Base-by-base conservation (phyloP, 768 basidiomycete genomes). In the Pleurotus sapidus region DNA sequence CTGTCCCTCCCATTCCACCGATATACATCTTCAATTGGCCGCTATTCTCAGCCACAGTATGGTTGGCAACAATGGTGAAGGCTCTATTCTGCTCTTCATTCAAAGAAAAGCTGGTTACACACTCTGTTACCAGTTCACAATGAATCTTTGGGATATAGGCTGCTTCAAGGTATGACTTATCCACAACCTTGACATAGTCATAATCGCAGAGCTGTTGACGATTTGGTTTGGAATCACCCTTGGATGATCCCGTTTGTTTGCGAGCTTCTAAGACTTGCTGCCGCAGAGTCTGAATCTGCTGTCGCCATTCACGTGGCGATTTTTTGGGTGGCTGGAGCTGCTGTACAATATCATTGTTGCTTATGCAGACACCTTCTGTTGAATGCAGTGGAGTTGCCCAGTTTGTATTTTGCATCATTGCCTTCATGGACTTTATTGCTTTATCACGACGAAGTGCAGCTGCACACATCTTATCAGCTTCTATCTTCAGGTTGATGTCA, bases 1-100 rank as follows among this genome's bases (percentile, higher is more conserved):
- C 69, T 1, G 68, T 67, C 1, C 68, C 68, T 4, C 65, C 70
- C 53, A 65, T 64, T 0, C 70, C 70, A 20, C 63, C 68, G 1
- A 70, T 24, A 27, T 66, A 68, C 67, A 70, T 68, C 12, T 49
- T 53, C 0, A 73, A 48, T 6, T 63, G 67, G 3, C 60, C 46
- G 0, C 24, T 5, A 15, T 55, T 17, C 8, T 17, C 15, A 0
- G 2, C 3, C 12, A 54, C 12, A 14, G 60, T 56, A 60, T 72
- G 70, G 18, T 66, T 64, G 1, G 65, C 60, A 9, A 74, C 58
- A 30, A 72, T 48, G 14, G 18, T 18, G 12, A 48, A 48, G 15
- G 47, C 47, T 17, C 47, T n/a, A 6, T 12, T 15, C n/a, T 56
- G 55, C 37, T 56, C 18, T n/a, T n/a, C 15, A 42, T 56, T 46